Conservation (phyloP, 352 stramenopile species). For the Phytopythium helicoides region DNA sequence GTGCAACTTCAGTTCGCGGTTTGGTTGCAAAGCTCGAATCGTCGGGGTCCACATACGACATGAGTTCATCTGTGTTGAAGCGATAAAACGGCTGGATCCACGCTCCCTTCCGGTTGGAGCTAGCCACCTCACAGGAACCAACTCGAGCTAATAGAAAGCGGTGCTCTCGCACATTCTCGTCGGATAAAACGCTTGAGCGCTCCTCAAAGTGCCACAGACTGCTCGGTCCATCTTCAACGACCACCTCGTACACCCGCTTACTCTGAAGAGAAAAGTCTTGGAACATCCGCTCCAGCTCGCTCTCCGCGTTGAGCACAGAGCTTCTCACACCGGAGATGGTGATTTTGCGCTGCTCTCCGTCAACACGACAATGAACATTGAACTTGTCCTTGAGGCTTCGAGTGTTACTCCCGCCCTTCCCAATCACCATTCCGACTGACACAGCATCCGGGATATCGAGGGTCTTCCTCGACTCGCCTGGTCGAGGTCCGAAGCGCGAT, state of each 20-base stretch:
- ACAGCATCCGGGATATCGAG: constrained; percentile 31
- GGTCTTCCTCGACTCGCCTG: constrained; percentile 9
- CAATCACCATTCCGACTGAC: constrained; percentile 38
- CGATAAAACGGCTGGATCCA: constrained; percentile 31
- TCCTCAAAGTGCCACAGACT: constrained; percentile 29
- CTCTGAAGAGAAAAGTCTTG: constrained; percentile 9
- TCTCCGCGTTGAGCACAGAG: constrained; percentile 13
- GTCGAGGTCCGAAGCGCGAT: not conserved
- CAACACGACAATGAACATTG: constrained; percentile 26
- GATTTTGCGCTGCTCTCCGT: constrained; percentile 20
- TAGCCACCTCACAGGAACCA: constrained; percentile 14
- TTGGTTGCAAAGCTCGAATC: constrained; percentile 4
- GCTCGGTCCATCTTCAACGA: constrained; percentile 15
- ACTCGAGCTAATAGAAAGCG: constrained; percentile 22
- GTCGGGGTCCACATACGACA: constrained; percentile 21
- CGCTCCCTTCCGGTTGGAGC: constrained; percentile 2
- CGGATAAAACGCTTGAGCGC: constrained; percentile 6
- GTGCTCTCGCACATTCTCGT: constrained; percentile 20
- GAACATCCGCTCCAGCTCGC: constrained; percentile 27
- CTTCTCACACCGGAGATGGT: constrained; percentile 16
- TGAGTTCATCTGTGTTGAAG: constrained; percentile 15
- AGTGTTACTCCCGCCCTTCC: constrained; percentile 31
- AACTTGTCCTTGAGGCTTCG: constrained; percentile 25
- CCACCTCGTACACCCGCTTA: constrained; percentile 25
- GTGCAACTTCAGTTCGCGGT: constrained; percentile 19